A percentile compares a stretch with the other conserved stretches of the same genome.
Conservation (phyloP, 306 rosid genomes). For the Gillenia trifoliata region DNA sequence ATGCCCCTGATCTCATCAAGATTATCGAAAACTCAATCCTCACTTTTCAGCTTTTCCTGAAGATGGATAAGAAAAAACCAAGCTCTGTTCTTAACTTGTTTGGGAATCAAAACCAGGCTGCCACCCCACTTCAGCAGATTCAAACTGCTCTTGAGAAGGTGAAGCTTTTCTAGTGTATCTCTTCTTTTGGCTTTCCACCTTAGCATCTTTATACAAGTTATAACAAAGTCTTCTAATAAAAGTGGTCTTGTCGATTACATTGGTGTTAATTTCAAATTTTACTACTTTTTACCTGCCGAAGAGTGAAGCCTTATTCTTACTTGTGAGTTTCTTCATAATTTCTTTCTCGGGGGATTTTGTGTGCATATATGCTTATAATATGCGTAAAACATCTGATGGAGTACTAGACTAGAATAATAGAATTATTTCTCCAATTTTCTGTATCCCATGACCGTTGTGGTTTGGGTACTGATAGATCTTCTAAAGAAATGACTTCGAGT, state of each 20-base stretch:
- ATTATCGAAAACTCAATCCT: constrained; percentile 71
- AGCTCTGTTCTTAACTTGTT: constrained; percentile 41
- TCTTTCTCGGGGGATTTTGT: background rate
- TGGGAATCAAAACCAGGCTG: constrained; percentile 68
- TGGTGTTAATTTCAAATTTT: background rate
- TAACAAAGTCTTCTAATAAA: background rate
- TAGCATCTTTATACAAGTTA: background rate
- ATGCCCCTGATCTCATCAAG: constrained; percentile 67
- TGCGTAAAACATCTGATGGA: background rate
- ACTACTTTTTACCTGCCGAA: background rate
- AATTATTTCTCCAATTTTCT: background rate
- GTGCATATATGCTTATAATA: background rate
- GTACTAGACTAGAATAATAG: background rate
- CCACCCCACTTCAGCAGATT: constrained; percentile 69
- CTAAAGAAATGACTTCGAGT: background rate
- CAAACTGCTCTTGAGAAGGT: constrained; percentile 81
- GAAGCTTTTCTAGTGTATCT: constrained; percentile 14
- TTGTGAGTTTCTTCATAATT: background rate
- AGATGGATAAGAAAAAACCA: constrained; percentile 75
- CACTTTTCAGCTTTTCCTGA: constrained; percentile 67
- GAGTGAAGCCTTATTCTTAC: background rate
- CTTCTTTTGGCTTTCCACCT: background rate
- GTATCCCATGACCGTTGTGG: background rate
- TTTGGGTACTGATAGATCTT: background rate
- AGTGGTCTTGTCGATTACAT: background rate